Evolutionary conservation across 2,329 filamentous ascomycete genomes (phyloP), one percentile per base, ranked within the genome.

Genomic region (Sporothrix brasiliensis): DNA sequence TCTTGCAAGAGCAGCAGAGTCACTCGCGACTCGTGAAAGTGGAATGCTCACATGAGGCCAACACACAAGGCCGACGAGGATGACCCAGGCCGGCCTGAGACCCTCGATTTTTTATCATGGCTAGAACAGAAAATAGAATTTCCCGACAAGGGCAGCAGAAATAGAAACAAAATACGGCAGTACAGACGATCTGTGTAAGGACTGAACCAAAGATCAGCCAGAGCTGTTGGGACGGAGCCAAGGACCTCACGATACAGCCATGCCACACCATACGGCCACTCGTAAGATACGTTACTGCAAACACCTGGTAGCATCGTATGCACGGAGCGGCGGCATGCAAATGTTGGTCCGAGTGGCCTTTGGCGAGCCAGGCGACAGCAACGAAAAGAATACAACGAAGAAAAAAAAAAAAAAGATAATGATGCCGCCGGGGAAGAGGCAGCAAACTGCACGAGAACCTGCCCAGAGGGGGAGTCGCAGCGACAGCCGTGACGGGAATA

Each of bases 41-140:
- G 47, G 34, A 34, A 34, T 34, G 34, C 34, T 34, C 34, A 34
- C 5, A 34, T 5, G 34, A 34, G 34, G 34, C 34, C 34, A 5
- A 34, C 34, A 34, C 34, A 34, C 34, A 34, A 34, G 34, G 34
- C 34, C 34, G 34, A 50, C 49, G 49, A 21, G 49, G 52, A 58
- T 58, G 30, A 60, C 34, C 54, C 21, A 60, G 56, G 47, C 27
- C 39, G 58, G 58, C 58, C 39, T 10, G 47, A 39, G 39, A 47
- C n/a, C 39, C 58, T 63, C 39, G 58, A 34, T 47, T 47, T 47
- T 63, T 27, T 7, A 2, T 19, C 34, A 34, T 9, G 16, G 56
- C 44, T 11, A 47, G 58, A 47, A 61, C n/a, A 19, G n/a, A 61
- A 61, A 61, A 61, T 61, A 47, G 56, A 61, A 58, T 39, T 39